Percentiles rank a stretch among this genome's conserved stretches.
Evolutionary conservation across 306 rosid genomes (phyloP).

Genomic region (Elaeagnus macrophylla): DNA sequence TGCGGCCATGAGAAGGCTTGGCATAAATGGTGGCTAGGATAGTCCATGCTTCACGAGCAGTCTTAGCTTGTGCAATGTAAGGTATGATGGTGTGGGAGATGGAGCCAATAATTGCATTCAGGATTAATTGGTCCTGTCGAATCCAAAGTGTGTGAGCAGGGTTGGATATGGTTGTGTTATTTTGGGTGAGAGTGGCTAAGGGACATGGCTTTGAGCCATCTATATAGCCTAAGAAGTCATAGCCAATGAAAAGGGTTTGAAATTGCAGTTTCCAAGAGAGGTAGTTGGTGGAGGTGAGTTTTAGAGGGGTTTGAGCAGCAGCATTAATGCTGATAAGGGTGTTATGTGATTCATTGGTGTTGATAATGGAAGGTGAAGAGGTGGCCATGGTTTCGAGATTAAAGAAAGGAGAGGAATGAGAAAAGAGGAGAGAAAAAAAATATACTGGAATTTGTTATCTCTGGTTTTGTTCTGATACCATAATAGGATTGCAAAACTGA

Average conservation of each 20-base stretch:
- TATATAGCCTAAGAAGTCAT: neutral
- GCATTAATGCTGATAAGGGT: too few species aligned
- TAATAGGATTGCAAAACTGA: too few species aligned
- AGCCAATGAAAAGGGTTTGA: neutral
- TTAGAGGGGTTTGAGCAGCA: neutral
- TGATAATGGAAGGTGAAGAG: conserved; percentile 51
- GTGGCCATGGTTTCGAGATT: too few species aligned
- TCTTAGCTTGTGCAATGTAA: neutral
- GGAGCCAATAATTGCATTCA: neutral
- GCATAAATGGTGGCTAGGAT: conserved; percentile 9
- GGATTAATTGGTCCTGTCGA: neutral
- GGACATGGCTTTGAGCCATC: neutral
- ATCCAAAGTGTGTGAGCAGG: neutral
- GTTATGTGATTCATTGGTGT: too few species aligned
- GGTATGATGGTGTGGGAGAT: neutral
- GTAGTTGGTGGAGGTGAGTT: conserved; percentile 3
- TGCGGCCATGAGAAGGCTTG: neutral
- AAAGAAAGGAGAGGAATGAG: too few species aligned
- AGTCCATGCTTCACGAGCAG: neutral
- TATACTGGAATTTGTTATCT: too few species aligned
- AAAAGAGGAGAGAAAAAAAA: too few species aligned
- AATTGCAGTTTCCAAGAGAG: neutral
- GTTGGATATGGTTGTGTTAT: neutral
- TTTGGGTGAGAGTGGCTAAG: neutral
- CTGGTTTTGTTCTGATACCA: too few species aligned